These are phyloP conservation scores for Entomortierella parvispora DNA, from an alignment of 192 early-diverging fungal species.

Conservation along the genomic window DNA sequence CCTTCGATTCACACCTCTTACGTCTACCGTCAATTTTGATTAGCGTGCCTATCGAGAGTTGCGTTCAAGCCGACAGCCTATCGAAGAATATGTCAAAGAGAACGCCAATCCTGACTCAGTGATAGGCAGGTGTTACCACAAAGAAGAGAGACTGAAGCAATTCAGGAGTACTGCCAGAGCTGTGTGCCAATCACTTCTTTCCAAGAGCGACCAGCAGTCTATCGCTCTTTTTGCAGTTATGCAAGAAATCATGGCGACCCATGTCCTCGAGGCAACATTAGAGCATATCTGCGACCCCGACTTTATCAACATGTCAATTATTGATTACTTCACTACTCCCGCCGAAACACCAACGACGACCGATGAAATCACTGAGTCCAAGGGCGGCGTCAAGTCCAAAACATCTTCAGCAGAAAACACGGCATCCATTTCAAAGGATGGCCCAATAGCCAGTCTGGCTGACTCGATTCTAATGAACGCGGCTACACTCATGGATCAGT, in stretches of 20 bases:
- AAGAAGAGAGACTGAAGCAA: conserved; percentile 53
- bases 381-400: not conserved
- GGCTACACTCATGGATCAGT: conserved; percentile 38
- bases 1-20: not conserved
- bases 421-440: conserved; percentile 5
- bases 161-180: conserved; percentile 48
- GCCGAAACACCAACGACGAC: not conserved
- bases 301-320: conserved; percentile 61
- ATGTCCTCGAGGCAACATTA: conserved; percentile 57
- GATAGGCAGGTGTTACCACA: conserved; percentile 50
- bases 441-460: conserved; percentile 27
- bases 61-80: conserved; percentile 45
- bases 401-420: not conserved
- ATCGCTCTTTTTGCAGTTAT: conserved; percentile 54
- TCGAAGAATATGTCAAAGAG: conserved; percentile 48
- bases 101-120: conserved; percentile 58
- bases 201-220: conserved; percentile 53
- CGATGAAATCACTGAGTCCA: not conserved
- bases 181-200: conserved; percentile 53
- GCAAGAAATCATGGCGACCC: conserved; percentile 60
- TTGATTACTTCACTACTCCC: conserved; percentile 51
- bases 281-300: conserved; percentile 62
- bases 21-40: not conserved
- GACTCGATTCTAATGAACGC: conserved; percentile 48
- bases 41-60: conserved; percentile 53